These are phyloP conservation scores for Diplodia intermedia DNA, from an alignment of 2,329 filamentous ascomycete genomes.

Conservation along the genomic window DNA sequence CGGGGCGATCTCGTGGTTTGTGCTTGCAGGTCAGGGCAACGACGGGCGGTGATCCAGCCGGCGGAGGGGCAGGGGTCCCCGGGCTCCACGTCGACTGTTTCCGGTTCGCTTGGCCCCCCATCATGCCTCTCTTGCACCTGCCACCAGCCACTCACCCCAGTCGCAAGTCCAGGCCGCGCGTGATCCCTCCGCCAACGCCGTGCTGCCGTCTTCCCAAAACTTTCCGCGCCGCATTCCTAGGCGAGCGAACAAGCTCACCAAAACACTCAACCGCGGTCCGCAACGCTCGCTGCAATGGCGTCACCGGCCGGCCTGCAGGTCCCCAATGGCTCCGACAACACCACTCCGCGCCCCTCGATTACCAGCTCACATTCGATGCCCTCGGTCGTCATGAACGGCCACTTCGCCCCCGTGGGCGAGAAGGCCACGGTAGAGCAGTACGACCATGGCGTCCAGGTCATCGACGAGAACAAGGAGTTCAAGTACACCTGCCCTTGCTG, in stretches of 20 bases:
- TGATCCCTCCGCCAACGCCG: constrained; percentile 27
- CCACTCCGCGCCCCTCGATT: constrained; percentile 22
- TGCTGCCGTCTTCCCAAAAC: constrained; percentile 18
- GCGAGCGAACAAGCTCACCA: constrained; percentile 21
- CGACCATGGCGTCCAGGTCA: constrained; percentile 94
- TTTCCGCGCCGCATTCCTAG: constrained; percentile 24
- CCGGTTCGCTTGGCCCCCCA: constrained; percentile 26
- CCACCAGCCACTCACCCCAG: constrained; percentile 16
- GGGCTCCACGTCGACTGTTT: constrained; percentile 30
- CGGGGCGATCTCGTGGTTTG: constrained; percentile 28
- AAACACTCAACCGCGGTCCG: constrained; percentile 14
- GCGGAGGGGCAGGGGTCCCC: constrained; percentile 29
- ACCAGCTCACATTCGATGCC: constrained; percentile 48
- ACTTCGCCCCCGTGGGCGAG: constrained; percentile 75
- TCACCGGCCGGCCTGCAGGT: constrained; percentile 29
- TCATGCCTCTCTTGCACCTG: constrained; percentile 28
- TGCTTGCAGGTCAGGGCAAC: constrained; percentile 16
- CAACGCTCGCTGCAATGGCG: constrained; percentile 28
- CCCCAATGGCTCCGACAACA: constrained; percentile 32
- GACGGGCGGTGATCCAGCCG: constrained; percentile 17
- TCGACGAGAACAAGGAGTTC: constrained; percentile 95
- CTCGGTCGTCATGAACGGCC: constrained; percentile 71
- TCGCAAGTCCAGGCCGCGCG: constrained; percentile 25
- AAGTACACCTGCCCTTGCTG: constrained; percentile 67
- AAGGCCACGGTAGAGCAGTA: constrained; percentile 71